Evolutionary conservation across 2,329 filamentous ascomycete genomes (phyloP), one percentile per base, ranked within the genome.

Genomic region (Ophiostoma quercus): DNA sequence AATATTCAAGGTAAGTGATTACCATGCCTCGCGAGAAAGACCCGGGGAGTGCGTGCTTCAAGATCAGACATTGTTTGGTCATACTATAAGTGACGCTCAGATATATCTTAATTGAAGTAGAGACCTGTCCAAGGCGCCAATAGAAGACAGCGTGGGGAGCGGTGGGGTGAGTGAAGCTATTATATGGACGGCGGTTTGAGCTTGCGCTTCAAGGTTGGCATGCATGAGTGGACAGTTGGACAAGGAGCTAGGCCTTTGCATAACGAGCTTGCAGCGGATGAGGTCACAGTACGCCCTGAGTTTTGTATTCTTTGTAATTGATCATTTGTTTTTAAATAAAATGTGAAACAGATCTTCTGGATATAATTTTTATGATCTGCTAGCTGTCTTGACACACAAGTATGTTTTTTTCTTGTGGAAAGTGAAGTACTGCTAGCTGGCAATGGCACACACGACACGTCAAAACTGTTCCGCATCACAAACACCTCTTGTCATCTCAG

Each of bases 1-100:
- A 7, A 47, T 47, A 9, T 47, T 47, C 19, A 7, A 7, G 8
- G 39, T 41, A 22, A 47, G 39, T 7, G 22, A 39, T n/a, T 70
- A 79, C 79, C 79, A 72, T 80, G 78, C 60, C 78, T 78, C 68
- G 75, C 76, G 70, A 80, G 74, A 72, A 78, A 80, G 37, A 80
- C 78, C 41, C 78, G 75, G n/a, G 77, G 78, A 6, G 79, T 79
- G 32, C 74, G 73, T 39, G 78, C 77, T 71, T 80, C 77, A 70
- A 77, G 75, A 71, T 79, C 79, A 25, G 78, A 75, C 78, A 80
- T 80, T 37, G 32, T 12, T 41, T 41, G 39, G 39, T 41, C 2
- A 12, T 41, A 14, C 1, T 41, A 12, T 3, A 41, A 41, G 4
- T 14, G 12, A 12, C 39, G 12, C 12, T 41, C 12, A 41, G 39